Percentiles rank a stretch among this genome's conserved stretches.
Conservation (phyloP, 78 protist species). For the Emiliania huxleyi region DNA sequence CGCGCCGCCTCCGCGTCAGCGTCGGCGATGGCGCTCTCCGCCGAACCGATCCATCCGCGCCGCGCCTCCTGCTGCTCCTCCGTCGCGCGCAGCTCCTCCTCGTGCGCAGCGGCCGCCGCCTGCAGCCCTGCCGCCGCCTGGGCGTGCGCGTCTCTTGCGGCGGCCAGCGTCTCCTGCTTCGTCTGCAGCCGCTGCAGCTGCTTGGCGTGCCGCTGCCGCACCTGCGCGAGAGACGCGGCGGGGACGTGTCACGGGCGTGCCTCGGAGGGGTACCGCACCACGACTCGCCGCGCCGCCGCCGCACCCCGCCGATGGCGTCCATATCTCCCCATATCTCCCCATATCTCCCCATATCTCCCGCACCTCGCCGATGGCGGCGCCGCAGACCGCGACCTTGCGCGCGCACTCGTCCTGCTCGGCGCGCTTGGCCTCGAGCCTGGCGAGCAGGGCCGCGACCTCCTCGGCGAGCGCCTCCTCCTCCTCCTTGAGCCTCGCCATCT, state of each 20-base stretch:
- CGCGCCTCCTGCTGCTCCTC: background rate
- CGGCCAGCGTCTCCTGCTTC: background rate
- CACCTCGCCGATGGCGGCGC: background rate
- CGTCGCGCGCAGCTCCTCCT: background rate
- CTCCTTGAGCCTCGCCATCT: background rate
- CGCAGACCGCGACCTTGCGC: background rate
- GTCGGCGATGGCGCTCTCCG: background rate
- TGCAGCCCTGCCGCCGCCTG: background rate
- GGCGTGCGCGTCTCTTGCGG: background rate
- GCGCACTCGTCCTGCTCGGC: background rate
- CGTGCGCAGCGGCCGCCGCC: background rate
- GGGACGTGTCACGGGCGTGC: too few relatives aligned
- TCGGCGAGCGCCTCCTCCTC: background rate
- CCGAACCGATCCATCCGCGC: background rate
- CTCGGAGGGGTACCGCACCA: too few relatives aligned
- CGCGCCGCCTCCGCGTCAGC: background rate
- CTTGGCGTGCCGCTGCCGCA: background rate
- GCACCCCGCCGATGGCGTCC: too few relatives aligned
- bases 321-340: too few relatives aligned
- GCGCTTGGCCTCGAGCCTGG: background rate
- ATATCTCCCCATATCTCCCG: too few relatives aligned
- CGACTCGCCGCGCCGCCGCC: too few relatives aligned
- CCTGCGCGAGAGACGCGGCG: background rate
- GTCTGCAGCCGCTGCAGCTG: background rate
- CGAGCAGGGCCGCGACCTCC: background rate